Percentiles rank a stretch among this genome's conserved stretches.
Evolutionary conservation across 2,329 filamentous ascomycete species (phyloP).

Genomic region (Aureobasidium sp.): DNA sequence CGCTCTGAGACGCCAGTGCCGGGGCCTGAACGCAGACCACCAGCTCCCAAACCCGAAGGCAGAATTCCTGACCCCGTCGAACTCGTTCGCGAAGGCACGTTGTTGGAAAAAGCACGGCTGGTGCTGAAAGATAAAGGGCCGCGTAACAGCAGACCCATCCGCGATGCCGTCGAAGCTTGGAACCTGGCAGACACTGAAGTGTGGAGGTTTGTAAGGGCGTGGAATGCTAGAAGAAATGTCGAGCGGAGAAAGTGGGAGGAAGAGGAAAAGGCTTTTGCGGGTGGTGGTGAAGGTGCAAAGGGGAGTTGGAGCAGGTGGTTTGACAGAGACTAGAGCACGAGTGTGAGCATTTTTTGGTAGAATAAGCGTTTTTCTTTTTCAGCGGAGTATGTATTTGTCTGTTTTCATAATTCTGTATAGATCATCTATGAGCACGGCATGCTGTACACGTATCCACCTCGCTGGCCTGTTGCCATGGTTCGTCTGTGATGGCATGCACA

Average conservation of each 20-base stretch:
- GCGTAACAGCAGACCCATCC: constrained; percentile 19
- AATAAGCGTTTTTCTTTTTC: too few relatives aligned
- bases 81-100: constrained; percentile 46
- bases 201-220: constrained; percentile 68
- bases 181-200: constrained; percentile 66
- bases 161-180: constrained; percentile 43
- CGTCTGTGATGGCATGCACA: too few relatives aligned
- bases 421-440: too few relatives aligned
- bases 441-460: too few relatives aligned
- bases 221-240: constrained; percentile 53
- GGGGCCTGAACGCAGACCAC: constrained; percentile 48
- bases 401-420: too few relatives aligned
- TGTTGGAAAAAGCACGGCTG: constrained; percentile 49
- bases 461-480: too few relatives aligned
- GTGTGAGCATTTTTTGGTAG: neutral
- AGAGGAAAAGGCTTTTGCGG: constrained; percentile 58
- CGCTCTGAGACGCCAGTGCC: constrained; percentile 53
- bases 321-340: neutral
- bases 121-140: constrained; percentile 16
- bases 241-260: constrained; percentile 65
- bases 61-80: constrained; percentile 48
- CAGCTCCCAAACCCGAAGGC: constrained; percentile 41
- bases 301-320: constrained; percentile 27
- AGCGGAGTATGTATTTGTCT: neutral
- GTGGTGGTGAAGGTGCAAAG: constrained; percentile 49